phyloP scores from a whole-genome alignment of 2,329 filamentous ascomycete species.

The Rutstroemia sp. region DNA sequence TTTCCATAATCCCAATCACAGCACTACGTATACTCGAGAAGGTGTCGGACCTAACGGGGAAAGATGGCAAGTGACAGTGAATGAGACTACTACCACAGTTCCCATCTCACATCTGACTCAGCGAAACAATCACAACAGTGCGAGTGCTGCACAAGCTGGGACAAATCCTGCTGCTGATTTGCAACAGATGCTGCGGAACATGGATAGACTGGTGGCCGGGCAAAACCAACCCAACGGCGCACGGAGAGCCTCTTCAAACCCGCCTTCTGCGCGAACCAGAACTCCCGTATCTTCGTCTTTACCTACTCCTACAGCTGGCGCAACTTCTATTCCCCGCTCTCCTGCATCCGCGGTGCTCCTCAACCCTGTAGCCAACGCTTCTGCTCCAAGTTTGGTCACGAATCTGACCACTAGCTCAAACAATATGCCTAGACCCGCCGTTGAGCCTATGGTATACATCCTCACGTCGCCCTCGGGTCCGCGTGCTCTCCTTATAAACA shows the following conservation, averaged over 20 bases:
- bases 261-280: constrained; percentile 2
- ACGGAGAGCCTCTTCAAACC: constrained; percentile 15
- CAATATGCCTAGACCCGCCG: constrained; percentile 15
- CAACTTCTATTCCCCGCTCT: background rate
- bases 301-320: background rate
- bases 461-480: constrained; percentile 54
- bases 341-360: background rate
- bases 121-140: constrained; percentile 14
- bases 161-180: constrained; percentile 20
- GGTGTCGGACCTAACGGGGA: constrained; percentile 43
- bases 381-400: background rate
- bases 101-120: constrained; percentile 13
- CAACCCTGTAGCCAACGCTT: constrained; percentile 2
- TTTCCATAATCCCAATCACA: constrained; percentile 30
- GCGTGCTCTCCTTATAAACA: constrained; percentile 48
- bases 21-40: constrained; percentile 41
- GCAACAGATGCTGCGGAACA: constrained; percentile 21
- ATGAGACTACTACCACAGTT: constrained; percentile 33
- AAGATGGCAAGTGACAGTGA: constrained; percentile 44
- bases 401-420: constrained; percentile 11
- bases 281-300: constrained; percentile 7
- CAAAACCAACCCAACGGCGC: constrained; percentile 17
- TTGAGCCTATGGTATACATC: constrained; percentile 48
- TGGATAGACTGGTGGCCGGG: constrained; percentile 18
- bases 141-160: constrained; percentile 1